These are phyloP conservation scores for Calvatia gigantea DNA, from an alignment of 768 basidiomycete genomes.

Conservation along the genomic window DNA sequence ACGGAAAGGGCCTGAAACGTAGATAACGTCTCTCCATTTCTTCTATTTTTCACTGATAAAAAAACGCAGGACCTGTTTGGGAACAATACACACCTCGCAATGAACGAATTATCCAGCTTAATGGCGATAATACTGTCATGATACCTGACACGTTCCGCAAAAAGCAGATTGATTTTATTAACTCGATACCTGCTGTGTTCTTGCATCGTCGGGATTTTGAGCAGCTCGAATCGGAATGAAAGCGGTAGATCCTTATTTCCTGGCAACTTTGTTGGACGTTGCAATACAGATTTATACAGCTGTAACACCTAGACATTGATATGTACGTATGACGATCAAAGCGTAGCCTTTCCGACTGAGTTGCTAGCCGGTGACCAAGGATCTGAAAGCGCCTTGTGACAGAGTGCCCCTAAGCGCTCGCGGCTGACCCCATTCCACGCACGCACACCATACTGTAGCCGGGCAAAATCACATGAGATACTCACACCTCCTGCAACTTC, in stretches of 20 bases:
- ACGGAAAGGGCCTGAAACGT: constrained; percentile 29
- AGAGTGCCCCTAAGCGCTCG: too few species aligned
- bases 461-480: too few species aligned
- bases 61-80: constrained; percentile 25
- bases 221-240: constrained; percentile 13
- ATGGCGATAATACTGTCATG: constrained; percentile 29
- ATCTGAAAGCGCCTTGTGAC: too few species aligned
- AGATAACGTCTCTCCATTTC: constrained; percentile 6
- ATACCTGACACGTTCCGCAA: constrained; percentile 35
- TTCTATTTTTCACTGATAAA: background rate
- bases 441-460: too few species aligned
- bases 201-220: constrained; percentile 18
- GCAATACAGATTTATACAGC: too few species aligned
- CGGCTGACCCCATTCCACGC: too few species aligned
- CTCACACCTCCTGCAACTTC: too few species aligned
- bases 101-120: constrained; percentile 22
- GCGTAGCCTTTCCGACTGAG: background rate
- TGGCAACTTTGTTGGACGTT: constrained; percentile 4
- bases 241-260: background rate
- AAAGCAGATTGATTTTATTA: constrained; percentile 34
- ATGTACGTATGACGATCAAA: too few species aligned
- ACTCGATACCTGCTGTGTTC: constrained; percentile 24
- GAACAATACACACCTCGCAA: constrained; percentile 25
- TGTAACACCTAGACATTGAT: too few species aligned
- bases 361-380: background rate